Evolutionary conservation across 192 early-diverging fungal species (phyloP).

Genomic region (Cladochytrium replicatum): DNA sequence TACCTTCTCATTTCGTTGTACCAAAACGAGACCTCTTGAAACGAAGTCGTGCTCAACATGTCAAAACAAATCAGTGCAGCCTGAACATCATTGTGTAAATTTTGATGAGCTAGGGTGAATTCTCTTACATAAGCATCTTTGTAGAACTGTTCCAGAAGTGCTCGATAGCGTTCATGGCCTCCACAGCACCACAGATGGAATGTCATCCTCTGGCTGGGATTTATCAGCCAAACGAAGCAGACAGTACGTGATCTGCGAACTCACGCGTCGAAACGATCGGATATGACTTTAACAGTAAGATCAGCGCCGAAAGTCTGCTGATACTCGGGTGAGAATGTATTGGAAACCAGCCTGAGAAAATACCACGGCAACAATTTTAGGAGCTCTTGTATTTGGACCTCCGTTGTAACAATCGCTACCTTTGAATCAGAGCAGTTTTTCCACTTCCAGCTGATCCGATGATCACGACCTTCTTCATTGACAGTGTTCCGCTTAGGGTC

Average conservation of each 20-base stretch:
- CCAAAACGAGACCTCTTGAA: conserved; percentile 43
- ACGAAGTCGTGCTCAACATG: conserved; percentile 32
- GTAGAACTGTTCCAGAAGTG: conserved; percentile 45
- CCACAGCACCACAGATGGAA: conserved; percentile 42
- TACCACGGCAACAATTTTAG: conserved; percentile 6
- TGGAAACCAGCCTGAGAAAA: conserved; percentile 24
- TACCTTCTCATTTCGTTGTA: conserved; percentile 46
- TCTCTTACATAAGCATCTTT: conserved; percentile 22
- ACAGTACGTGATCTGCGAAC: not conserved
- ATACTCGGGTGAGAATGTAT: conserved; percentile 37
- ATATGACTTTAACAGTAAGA: conserved; percentile 29
- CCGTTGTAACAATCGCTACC: conserved; percentile 13
- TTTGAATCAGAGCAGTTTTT: conserved; percentile 34
- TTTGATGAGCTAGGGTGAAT: not conserved
- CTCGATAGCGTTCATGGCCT: conserved; percentile 45
- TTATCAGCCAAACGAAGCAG: conserved; percentile 2
- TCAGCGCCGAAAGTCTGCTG: conserved; percentile 47
- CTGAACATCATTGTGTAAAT: conserved; percentile 4
- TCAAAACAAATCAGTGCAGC: conserved; percentile 45
- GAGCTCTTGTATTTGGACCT: not conserved
- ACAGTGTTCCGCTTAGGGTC: no score
- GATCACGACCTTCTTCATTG: conserved; percentile 41
- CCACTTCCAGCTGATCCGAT: conserved; percentile 34
- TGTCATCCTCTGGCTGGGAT: conserved; percentile 22
- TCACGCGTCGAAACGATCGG: conserved; percentile 17